A percentile compares a stretch with the other conserved stretches of the same genome.
Evolutionary conservation across 2,329 filamentous ascomycete genomes (phyloP).

Genomic region (Diaporthe sp.): DNA sequence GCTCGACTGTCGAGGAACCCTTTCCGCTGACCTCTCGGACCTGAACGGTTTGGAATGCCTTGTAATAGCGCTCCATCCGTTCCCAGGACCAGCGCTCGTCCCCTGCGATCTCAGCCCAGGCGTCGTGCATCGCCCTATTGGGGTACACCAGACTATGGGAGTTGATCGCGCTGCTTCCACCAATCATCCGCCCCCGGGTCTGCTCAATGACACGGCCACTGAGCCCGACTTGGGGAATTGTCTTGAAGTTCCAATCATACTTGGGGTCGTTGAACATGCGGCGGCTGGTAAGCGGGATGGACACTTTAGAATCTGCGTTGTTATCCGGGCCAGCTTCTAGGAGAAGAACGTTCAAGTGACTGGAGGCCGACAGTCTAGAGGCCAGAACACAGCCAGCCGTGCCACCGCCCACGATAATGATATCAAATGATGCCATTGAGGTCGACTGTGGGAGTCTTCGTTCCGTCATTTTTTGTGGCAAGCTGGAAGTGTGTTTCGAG

Average conservation of each 20-base stretch:
- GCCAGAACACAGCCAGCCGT: conserved; percentile 16
- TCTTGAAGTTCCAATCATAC: neutral
- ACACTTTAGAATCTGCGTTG: neutral
- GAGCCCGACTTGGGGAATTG: neutral
- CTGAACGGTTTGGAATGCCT: conserved; percentile 3
- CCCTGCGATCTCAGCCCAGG: conserved; percentile 7
- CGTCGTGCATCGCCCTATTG: conserved; percentile 12
- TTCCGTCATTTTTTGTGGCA: neutral
- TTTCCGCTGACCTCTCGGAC: neutral
- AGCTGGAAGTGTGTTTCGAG: neutral
- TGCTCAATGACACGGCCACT: conserved; percentile 8
- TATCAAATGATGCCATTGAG: neutral
- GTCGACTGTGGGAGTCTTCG: neutral
- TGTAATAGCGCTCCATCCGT: neutral
- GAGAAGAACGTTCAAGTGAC: neutral
- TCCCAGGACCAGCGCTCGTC: conserved; percentile 19
- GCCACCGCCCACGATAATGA: conserved; percentile 16
- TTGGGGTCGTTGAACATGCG: conserved; percentile 10
- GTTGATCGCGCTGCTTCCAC: conserved; percentile 20
- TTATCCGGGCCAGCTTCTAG: conserved; percentile 2
- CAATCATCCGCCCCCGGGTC: conserved; percentile 1
- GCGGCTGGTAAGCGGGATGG: neutral
- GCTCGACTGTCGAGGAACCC: neutral
- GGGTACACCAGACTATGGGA: conserved; percentile 11
- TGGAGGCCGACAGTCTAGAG: neutral